These are phyloP conservation scores for Pharnaceum exiguum DNA, from an alignment of 148 eudicot genomes.

Conservation along the genomic window DNA sequence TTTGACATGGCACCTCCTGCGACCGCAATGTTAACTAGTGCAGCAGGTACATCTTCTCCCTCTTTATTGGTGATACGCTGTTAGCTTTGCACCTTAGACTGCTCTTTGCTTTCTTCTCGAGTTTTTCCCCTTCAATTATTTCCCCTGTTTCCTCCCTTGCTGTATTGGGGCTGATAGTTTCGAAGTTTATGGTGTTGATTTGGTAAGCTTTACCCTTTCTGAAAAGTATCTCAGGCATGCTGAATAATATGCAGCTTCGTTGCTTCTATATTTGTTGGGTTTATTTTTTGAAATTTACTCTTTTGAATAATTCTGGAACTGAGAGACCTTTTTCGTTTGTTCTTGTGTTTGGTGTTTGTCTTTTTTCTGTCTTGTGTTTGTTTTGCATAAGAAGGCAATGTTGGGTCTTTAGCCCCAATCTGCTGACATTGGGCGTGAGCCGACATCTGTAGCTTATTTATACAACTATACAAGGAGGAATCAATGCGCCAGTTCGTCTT, in stretches of 20 bases:
- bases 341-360: constrained; percentile 95
- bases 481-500: constrained; percentile 82
- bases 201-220: constrained; percentile 53
- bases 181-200: constrained; percentile 11
- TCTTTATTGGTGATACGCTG: background rate
- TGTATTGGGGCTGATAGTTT: background rate
- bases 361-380: constrained; percentile 73
- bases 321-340: constrained; percentile 78
- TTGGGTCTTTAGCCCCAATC: constrained; percentile 95
- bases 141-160: background rate
- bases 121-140: background rate
- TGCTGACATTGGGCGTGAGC: constrained; percentile 99
- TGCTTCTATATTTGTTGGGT: constrained; percentile 10
- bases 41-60: constrained; percentile 45
- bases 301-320: constrained; percentile 66
- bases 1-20: constrained; percentile 99
- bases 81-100: background rate
- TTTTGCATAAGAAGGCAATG: constrained; percentile 97
- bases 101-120: background rate
- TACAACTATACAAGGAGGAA: constrained; percentile 81
- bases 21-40: constrained; percentile 68
- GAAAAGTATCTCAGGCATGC: constrained; percentile 4
- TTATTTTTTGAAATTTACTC: constrained; percentile 32
- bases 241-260: constrained; percentile 9
- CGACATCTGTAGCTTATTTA: constrained; percentile 91